Evolutionary conservation across 768 basidiomycete genomes (phyloP).

Genomic region (Pleurotus eryngii): DNA sequence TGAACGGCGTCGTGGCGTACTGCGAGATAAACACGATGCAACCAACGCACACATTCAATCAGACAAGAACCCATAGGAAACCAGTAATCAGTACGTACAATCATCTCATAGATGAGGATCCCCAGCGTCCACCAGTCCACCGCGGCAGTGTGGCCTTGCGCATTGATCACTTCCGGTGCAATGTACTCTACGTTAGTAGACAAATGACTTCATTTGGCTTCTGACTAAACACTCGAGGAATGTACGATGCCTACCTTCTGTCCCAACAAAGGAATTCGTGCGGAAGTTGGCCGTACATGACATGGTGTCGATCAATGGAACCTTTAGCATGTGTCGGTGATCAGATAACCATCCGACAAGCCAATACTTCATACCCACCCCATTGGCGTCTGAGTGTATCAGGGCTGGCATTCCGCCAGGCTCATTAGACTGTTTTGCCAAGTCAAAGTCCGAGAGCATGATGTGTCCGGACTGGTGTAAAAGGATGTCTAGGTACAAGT

Average conservation of each 20-base stretch:
- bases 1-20: constrained; percentile 99
- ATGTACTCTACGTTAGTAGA: constrained; percentile 76
- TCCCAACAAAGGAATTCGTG: constrained; percentile 98
- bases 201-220: constrained; percentile 19
- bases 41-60: constrained; percentile 7
- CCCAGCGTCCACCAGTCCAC: constrained; percentile 99
- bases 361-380: constrained; percentile 51
- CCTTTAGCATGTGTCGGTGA: constrained; percentile 37
- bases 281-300: constrained; percentile 97
- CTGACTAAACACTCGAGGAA: constrained; percentile 18
- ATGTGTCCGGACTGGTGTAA: constrained; percentile 98
- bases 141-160: constrained; percentile 93
- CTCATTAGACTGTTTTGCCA: constrained; percentile 92
- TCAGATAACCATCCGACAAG: background rate
- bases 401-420: constrained; percentile 83
- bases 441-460: constrained; percentile 99
- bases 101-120: constrained; percentile 98
- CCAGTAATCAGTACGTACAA: constrained; percentile 63
- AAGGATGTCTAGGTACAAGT: constrained; percentile 71
- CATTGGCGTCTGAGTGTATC: constrained; percentile 86
- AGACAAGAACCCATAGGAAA: constrained; percentile 28
- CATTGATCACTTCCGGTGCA: constrained; percentile 97
- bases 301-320: constrained; percentile 94
- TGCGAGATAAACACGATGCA: constrained; percentile 31
- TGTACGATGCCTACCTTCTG: constrained; percentile 71